phyloP scores from a whole-genome alignment of 345 rosid genomes.

The Toxicodendron radicans region DNA sequence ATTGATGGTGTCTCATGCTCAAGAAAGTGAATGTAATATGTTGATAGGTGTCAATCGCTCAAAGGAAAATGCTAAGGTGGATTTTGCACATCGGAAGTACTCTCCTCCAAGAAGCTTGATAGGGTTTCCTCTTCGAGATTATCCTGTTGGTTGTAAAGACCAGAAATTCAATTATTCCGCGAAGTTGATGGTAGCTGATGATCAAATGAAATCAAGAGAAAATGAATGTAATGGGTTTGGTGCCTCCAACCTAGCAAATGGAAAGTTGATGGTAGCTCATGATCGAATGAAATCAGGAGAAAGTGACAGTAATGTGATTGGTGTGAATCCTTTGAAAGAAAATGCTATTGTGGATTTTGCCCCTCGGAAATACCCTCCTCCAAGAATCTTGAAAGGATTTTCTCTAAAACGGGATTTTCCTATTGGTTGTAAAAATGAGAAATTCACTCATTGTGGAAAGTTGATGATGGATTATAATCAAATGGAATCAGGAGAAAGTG shows the following conservation, averaged over 20 bases:
- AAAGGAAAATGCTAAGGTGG: neutral
- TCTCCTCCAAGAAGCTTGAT: neutral
- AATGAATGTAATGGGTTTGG: neutral
- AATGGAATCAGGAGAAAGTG: neutral
- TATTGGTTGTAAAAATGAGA: neutral
- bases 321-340: neutral
- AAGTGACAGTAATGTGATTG: neutral
- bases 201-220: neutral
- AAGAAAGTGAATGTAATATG: neutral
- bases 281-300: neutral
- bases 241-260: neutral
- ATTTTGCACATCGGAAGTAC: neutral
- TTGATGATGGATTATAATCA: neutral
- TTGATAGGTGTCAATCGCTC: neutral
- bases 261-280: no score
- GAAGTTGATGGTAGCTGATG: neutral
- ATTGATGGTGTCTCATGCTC: no score
- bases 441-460: neutral
- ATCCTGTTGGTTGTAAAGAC: neutral
- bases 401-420: neutral
- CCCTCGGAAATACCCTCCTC: neutral
- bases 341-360: neutral
- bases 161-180: neutral
- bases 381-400: neutral
- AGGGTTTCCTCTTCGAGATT: neutral